Evolutionary conservation across 441 rosid genomes (phyloP), one percentile per base, ranked within the genome.

Genomic region (Daphne laureola): DNA sequence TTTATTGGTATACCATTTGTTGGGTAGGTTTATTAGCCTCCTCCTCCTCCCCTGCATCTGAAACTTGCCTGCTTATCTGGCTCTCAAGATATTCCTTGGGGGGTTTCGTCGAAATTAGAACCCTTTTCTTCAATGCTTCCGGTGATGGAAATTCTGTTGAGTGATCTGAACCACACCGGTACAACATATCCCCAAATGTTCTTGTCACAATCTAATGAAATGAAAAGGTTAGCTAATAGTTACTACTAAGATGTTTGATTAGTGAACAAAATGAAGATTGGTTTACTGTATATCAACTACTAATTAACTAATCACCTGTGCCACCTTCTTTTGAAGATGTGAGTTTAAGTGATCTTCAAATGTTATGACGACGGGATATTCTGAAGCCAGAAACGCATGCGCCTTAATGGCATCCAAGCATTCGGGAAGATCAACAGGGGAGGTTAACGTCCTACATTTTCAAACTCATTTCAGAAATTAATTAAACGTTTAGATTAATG

Each of bases 81-180:
- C 67, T 59, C 67, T 81, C 78, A 12, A 76, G 82, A 65, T 78
- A 80, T 68, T 86, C 87, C 62, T 74, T 79, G 3, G 95, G 97
- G 15, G 95, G 93, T 59, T 84, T 86, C 23, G 97, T 90, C 27
- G 93, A 90, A 64, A 90, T 84, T 71, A 90, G 38, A 38, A 86
- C 57, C 73, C 49, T 80, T 13, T 26, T 75, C 79, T 76, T 84
- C 61, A 90, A 65, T 17, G 68, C 54, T 56, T 80, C 80, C 17
- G 97, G 97, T 21, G 97, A 82, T 55, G 88, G 90, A 57, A 90
- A 82, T 69, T 77, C 49, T 43, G 63, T 14, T 36, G 54, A 25
- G 12, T 60, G 23, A 38, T 73, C 80, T 1, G 73, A 53, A 17
- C 43, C 62, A 2, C 86, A 73, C 42, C 21, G 49, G 67, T 64